These are phyloP conservation scores for Lachnellula suecica DNA, from an alignment of 2,329 filamentous ascomycete species.

Conservation along the genomic window DNA sequence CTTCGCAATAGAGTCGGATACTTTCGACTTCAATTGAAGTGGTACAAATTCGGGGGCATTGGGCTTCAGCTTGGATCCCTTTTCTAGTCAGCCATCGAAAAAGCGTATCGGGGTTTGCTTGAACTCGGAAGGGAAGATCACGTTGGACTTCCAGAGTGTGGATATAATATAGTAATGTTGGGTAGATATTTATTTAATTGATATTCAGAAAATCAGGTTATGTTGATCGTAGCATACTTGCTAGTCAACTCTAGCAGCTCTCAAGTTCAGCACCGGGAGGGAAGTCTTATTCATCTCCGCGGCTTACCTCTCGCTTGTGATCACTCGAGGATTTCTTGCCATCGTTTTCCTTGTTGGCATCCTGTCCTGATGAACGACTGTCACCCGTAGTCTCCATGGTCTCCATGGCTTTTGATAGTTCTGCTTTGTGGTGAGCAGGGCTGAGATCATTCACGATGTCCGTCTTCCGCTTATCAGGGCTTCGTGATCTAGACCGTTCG, in stretches of 20 bases:
- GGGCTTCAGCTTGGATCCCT: constrained; percentile 35
- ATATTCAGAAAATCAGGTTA: not conserved
- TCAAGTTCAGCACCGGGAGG: not conserved
- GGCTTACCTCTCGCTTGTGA: constrained; percentile 29
- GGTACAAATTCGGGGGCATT: constrained; percentile 42
- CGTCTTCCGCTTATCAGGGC: constrained; percentile 24
- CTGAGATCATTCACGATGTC: constrained; percentile 32
- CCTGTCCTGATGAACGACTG: constrained; percentile 1
- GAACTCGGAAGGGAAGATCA: not conserved
- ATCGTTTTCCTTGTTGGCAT: constrained; percentile 8
- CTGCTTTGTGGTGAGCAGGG: constrained; percentile 13
- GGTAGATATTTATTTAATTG: not conserved
- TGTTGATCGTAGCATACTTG: constrained; percentile 14
- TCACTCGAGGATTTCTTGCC: constrained; percentile 6
- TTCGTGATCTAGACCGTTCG: constrained; percentile 24
- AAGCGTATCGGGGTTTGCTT: not conserved
- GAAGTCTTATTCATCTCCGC: constrained; percentile 7
- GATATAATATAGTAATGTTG: not conserved
- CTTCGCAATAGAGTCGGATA: constrained; percentile 4
- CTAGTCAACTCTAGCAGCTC: constrained; percentile 3
- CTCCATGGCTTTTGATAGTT: constrained; percentile 19
- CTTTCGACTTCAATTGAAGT: too few relatives aligned
- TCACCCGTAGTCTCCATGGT: constrained; percentile 14
- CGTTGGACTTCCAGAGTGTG: constrained; percentile 4
- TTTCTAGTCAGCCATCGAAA: constrained; percentile 9